Base-by-base conservation (phyloP, 148 eudicot genomes). In the Chenopodium formosanum region DNA sequence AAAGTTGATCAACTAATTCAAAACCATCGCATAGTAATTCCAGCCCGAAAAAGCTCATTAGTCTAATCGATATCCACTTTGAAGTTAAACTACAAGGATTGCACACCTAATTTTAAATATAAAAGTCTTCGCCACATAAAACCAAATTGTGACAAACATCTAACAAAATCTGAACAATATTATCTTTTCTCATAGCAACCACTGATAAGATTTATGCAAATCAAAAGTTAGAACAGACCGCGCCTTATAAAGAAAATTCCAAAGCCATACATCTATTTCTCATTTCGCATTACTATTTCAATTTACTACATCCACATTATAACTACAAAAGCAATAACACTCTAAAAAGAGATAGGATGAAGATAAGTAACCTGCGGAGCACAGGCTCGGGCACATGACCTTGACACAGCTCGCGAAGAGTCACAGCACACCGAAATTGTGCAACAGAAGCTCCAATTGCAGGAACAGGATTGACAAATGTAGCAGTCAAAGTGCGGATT, bases 371-470 rank as follows among this genome's bases (percentile, higher is more conserved):
- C 98, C 98, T 90, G 83, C 60, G 69, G 63, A 95, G 70, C 46
- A 95, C 79, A 74, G 90, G 97, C 48, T 88, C 91, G 11, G 96
- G 97, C 53, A 95, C 91, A 87, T 90, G 92, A 85, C 89, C 91
- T 47, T 86, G 50, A 75, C 98, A 95, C 34, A 95, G 80, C 53
- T 91, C 86, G 7, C 93, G 91, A 44, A 95, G 91, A n/a, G 93
- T 90, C 4, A 86, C 19, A 67, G 29, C 48, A 60, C 27, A 73
- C 27, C 34, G 72, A 53, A 34, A 69, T 52, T 83, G 78, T 48
- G 69, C 63, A 74, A 65, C 52, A 9, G 81, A 56, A 40, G 68
- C 75, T n/a, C 46, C 83, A 69, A 9, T 67, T 32, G 58, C 12
- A 3, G 81, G 22, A 0, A 70, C 7, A 70, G 47, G 8, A 47